Base-by-base conservation (phyloP, 306 rosid species). In the Gleditsia sinensis region DNA sequence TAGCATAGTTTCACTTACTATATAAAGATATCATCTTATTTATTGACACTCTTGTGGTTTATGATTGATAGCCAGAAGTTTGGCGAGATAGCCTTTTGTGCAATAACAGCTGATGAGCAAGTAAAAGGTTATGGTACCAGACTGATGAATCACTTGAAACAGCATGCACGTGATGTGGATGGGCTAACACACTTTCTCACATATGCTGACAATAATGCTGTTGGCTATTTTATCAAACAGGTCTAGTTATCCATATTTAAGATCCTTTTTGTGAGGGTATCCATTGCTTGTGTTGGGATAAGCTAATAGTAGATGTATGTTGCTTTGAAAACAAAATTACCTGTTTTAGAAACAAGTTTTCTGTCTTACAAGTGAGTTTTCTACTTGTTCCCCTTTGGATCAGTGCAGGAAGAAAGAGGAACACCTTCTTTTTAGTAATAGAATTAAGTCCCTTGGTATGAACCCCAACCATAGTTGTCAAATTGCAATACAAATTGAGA, bases 171-270 rank as follows among this genome's bases (percentile, higher is more conserved):
- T 20, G 99, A 94, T 69, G 77, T 70, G 57, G 99, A 94, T 78
- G 99, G 99, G 69, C 85, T 94, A 76, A 94, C 97, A 34, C 97
- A 94, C 90, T 94, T 94, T 85, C 88, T 94, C 78, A 94, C 99
- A 8, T 94, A 94, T 73, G 99, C 99, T 42, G 99, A 94, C 86
- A 94, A 94, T 75, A 94, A 94, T 83, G 99, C 99, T 14, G 99
- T 94, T 74, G 99, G 99, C 74, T 94, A 94, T 82, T 95, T 95
- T 72, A 88, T 86, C 74, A 95, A 95, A 83, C 99, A 95, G 97
- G 99, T 95, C n/a, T 49, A 27, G 46, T 25, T 60, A 34, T 78
- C 43, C 73, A 72, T 67, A 72, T 84, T 51, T 69, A 36, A 69
- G 59, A 19, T 56, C 56, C 64, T 78, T 42, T 33, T 16, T 34